Conservation (phyloP, 2,329 filamentous ascomycete species). For the Trichoderma semiorbis region DNA sequence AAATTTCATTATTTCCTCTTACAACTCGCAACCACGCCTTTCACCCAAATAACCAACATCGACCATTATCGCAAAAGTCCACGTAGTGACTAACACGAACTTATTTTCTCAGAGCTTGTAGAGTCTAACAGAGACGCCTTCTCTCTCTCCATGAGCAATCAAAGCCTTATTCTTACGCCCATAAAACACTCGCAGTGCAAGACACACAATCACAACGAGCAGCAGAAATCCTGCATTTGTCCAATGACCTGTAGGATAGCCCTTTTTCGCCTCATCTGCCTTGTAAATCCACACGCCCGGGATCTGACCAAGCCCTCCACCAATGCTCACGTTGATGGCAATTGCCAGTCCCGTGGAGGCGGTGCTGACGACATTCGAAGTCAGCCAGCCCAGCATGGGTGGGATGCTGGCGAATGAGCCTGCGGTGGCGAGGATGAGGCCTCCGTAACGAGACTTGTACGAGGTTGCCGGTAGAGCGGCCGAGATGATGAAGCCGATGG, state of each 20-base stretch:
- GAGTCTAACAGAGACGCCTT: conserved; percentile 35
- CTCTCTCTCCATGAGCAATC: conserved; percentile 28
- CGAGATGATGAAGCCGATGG: conserved; percentile 55
- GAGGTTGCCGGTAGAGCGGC: conserved; percentile 59
- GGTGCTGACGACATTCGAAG: conserved; percentile 63
- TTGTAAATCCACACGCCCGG: conserved; percentile 73
- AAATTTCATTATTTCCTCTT: neutral
- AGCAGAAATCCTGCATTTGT: conserved; percentile 59
- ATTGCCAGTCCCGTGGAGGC: conserved; percentile 65
- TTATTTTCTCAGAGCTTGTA: conserved; percentile 36
- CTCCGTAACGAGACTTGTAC: conserved; percentile 62
- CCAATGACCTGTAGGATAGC: conserved; percentile 70
- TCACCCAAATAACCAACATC: neutral
- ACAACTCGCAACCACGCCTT: neutral
- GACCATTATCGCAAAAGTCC: neutral
- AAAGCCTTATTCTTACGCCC: conserved; percentile 43
- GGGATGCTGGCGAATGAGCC: conserved; percentile 68
- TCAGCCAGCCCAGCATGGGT: conserved; percentile 67
- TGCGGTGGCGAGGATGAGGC: conserved; percentile 63
- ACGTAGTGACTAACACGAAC: neutral
- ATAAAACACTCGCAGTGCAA: conserved; percentile 56
- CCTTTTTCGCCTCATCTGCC: conserved; percentile 52
- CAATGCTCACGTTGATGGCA: conserved; percentile 65
- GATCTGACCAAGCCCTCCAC: conserved; percentile 67
- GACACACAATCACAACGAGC: conserved; percentile 53